Evolutionary conservation across 2,329 filamentous ascomycete genomes (phyloP), one percentile per base, ranked within the genome.

Genomic region (Dichotomopilus funicola): DNA sequence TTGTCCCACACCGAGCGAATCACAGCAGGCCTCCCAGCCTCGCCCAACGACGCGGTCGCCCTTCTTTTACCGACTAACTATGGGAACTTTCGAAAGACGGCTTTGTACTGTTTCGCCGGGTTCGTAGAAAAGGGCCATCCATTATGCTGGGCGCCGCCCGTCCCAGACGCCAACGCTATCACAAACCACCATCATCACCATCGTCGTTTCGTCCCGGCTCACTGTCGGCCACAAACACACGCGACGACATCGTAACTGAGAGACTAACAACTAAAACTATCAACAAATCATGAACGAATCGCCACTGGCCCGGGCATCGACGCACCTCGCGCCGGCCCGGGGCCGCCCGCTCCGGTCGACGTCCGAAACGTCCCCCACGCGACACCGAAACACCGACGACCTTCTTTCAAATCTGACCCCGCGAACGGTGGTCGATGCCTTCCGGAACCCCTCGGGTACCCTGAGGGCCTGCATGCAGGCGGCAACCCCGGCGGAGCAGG

Each of bases 401-500:
- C 74, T 88, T 40, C 75, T 88, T 55, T 72, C 78, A 57, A 78
- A 81, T 63, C 74, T 89, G 34, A 78, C 80, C 4, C 86, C 86
- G 1, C 72, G 78, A 40, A 77, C 78, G 34, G 84, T 80, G 33
- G 73, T 87, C 58, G 78, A 84, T 57, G 79, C 82, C 12, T 78
- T 89, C 61, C 75, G 75, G 47, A 73, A 73, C 49, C 78, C 78
- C 19, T 75, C 73, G 4, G 79, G 78, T 38, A 68, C 75, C 43
- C 67, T 86, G 13, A 79, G 78, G 65, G 66, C 71, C 47, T 87
- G 83, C 66, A 78, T 90, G 56, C 79, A 84, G 58, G 75, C 74
- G 38, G 82, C 86, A 12, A 84, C 85, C 1, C 72, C 77, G 3
- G 72, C 80, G 31, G 87, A 92, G 70, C 82, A 86, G 63, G 83